Percentiles rank a stretch among this genome's conserved stretches.
Conservation (phyloP, 768 basidiomycete species). For the Collybiopsis luxurians region DNA sequence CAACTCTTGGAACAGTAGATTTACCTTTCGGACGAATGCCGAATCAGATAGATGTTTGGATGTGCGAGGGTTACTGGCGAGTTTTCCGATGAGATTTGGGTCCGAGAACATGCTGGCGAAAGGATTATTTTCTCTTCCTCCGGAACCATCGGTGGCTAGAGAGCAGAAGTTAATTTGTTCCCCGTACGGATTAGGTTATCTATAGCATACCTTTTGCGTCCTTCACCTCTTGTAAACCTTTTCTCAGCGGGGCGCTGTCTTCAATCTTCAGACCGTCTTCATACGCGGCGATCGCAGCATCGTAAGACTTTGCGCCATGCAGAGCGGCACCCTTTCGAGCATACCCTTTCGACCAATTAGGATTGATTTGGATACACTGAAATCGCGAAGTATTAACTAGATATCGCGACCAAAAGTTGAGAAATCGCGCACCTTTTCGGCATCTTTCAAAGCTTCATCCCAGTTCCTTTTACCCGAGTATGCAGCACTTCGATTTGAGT, state of each 20-base stretch:
- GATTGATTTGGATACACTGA: constrained; percentile 77
- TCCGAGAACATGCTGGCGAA: constrained; percentile 80
- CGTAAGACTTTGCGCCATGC: constrained; percentile 76
- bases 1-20: not conserved
- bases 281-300: constrained; percentile 83
- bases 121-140: constrained; percentile 50
- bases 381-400: not conserved
- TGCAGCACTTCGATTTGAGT: constrained; percentile 90
- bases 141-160: constrained; percentile 36
- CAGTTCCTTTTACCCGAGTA: constrained; percentile 84
- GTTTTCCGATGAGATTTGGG: constrained; percentile 78
- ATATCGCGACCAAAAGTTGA: not conserved
- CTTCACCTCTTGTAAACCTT: constrained; percentile 86
- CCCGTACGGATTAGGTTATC: constrained; percentile 1
- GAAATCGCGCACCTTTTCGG: constrained; percentile 71
- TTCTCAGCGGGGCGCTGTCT: constrained; percentile 76
- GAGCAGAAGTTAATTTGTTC: constrained; percentile 2
- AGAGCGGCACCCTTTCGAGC: constrained; percentile 91
- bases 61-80: constrained; percentile 86
- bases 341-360: constrained; percentile 87
- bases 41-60: constrained; percentile 82
- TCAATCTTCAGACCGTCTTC: constrained; percentile 80
- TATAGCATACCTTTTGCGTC: constrained; percentile 80
- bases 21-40: constrained; percentile 70
- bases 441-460: constrained; percentile 76